Evolutionary conservation across 2,329 filamentous ascomycete genomes (phyloP).

Genomic region (Colletotrichum agaves): DNA sequence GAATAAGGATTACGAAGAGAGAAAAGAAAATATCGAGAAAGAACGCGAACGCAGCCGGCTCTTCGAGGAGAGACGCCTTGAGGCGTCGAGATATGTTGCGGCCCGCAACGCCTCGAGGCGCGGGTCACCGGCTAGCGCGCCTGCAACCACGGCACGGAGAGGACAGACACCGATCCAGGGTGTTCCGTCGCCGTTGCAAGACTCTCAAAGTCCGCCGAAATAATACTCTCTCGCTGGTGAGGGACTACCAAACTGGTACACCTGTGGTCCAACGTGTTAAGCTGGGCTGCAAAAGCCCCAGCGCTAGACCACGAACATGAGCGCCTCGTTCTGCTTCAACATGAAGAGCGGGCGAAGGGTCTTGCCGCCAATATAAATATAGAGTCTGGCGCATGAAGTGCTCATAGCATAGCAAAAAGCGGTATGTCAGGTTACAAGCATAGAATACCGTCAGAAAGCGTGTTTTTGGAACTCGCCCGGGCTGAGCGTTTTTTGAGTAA

Average conservation of each 20-base stretch:
- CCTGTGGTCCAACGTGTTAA: not conserved
- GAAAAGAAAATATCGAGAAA: conserved; percentile 52
- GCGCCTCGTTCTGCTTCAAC: too few species aligned
- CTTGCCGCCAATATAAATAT: not conserved
- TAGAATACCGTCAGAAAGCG: not conserved
- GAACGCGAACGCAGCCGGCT: conserved; percentile 61
- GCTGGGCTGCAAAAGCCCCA: not conserved
- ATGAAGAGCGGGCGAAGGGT: not conserved
- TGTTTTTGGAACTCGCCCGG: not conserved
- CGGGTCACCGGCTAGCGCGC: conserved; percentile 36
- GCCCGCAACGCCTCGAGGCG: conserved; percentile 30
- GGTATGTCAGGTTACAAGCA: not conserved
- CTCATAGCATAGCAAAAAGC: not conserved
- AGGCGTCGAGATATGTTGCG: conserved; percentile 55
- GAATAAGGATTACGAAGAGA: conserved; percentile 55
- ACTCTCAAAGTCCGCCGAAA: conserved; percentile 8
- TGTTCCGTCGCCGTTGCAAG: conserved; percentile 23
- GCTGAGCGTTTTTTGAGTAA: not conserved
- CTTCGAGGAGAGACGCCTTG: conserved; percentile 61
- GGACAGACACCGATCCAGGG: conserved; percentile 22
- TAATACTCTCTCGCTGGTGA: not conserved
- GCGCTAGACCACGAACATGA: not conserved
- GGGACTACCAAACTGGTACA: not conserved
- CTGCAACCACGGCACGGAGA: conserved; percentile 27
- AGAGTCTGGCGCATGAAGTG: not conserved